Evolutionary conservation across 768 basidiomycete species (phyloP), one percentile per base, ranked within the genome.

Genomic region (Porphyrellus cyaneotinctus): DNA sequence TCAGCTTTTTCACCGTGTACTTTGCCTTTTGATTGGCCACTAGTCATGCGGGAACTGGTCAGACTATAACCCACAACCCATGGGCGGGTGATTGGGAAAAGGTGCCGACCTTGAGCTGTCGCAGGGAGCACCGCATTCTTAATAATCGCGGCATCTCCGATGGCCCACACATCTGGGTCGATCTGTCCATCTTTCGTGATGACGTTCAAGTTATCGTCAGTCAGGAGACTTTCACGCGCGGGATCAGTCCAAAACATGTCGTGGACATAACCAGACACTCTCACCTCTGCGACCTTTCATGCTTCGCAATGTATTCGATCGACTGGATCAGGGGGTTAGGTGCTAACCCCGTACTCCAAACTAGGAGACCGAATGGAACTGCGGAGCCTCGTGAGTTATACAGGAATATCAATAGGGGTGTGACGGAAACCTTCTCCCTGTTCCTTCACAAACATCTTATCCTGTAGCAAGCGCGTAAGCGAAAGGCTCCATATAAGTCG

Each of bases 301-400:
- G 75, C 62, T 89, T 90, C 62, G 76, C 72, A 3, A 85, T 72
- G 42, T 78, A 81, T 8, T 71, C 67, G 43, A 91, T 79, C 0
- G 78, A 75, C 53, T 78, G 69, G 47, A 93, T 78, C 24, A 94
- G 72, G 8, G 92, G 91, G 64, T 93, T 94, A 4, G 89, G 82
- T 6, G 88, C 79, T 3, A 94, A 74, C 2, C 91, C 92, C 2
- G 92, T 94, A 54, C 84, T 87, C 91, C 91, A 94, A 15, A 94
- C 89, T 12, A 91, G 78, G 20, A 94, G 72, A 23, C 92, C 91
- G 66, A 86, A 89, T 7, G 82, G 84, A 33, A 91, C 90, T 90
- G 53, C 13, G 54, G 43, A 45, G 51, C 47, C 33, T 47, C 53
- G 14, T 56, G 42, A 53, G 57, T 10, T 18, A 15, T 18, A 43